Evolutionary conservation across 192 early-diverging fungal genomes (phyloP).

Genomic region (Backusella parvicylindrica): DNA sequence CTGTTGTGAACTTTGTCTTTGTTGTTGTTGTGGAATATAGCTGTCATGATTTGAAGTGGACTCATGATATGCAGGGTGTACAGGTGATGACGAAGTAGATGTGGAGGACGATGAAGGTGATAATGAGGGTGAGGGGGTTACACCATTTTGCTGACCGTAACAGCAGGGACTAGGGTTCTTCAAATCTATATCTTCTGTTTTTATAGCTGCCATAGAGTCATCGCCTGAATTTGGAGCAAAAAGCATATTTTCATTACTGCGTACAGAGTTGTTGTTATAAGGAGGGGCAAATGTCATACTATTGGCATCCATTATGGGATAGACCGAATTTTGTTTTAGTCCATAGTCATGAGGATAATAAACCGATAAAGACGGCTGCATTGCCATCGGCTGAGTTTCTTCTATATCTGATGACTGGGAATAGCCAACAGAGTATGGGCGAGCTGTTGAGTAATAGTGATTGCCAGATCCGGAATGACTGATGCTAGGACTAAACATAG

Average conservation of each 20-base stretch:
- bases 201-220: not conserved
- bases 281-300: constrained; percentile 1
- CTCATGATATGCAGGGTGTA: constrained; percentile 11
- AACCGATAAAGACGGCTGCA: constrained; percentile 10
- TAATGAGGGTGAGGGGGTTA: constrained; percentile 1
- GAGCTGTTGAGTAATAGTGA: not conserved
- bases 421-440: not conserved
- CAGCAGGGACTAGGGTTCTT: not conserved
- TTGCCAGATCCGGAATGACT: not conserved
- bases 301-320: not conserved
- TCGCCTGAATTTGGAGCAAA: not conserved
- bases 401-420: constrained; percentile 10
- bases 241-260: constrained; percentile 10
- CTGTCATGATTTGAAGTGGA: not conserved
- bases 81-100: constrained; percentile 11
- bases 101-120: constrained; percentile 13
- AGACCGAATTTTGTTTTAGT: constrained; percentile 10
- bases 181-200: not conserved
- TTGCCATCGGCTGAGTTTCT: constrained; percentile 7
- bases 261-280: not conserved
- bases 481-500: constrained; percentile 2
- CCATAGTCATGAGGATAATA: constrained; percentile 12
- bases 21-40: not conserved
- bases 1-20: constrained; percentile 6
- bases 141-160: not conserved